Conservation (phyloP, 2,329 filamentous ascomycete genomes). For the Podosphaera aphanis region DNA sequence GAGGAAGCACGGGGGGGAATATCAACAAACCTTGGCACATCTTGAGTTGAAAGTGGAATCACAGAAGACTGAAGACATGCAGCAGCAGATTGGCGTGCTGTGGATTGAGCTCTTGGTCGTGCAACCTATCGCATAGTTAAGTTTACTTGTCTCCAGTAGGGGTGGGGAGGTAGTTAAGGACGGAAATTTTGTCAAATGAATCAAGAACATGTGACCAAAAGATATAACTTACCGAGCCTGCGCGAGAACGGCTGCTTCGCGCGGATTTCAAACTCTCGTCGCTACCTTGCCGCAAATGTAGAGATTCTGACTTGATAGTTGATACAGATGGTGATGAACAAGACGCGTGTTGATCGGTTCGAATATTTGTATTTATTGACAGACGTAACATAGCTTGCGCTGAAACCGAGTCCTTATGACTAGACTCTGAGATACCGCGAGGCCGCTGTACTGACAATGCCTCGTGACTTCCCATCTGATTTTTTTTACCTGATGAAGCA, state of each 20-base stretch:
- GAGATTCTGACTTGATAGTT: slow-evolving; percentile 9
- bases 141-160: not conserved
- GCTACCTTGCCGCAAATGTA: slow-evolving; percentile 26
- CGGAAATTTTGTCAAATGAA: not conserved
- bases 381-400: slow-evolving; percentile 12
- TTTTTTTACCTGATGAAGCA: slow-evolving; percentile 42
- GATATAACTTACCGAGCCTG: slow-evolving; percentile 36
- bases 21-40: slow-evolving; percentile 30
- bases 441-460: slow-evolving; percentile 49
- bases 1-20: slow-evolving; percentile 39
- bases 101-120: not conserved
- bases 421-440: slow-evolving; percentile 8
- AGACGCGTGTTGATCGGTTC: slow-evolving; percentile 15
- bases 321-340: slow-evolving; percentile 15
- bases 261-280: slow-evolving; percentile 39
- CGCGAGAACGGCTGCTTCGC: slow-evolving; percentile 32
- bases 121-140: not conserved
- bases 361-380: slow-evolving; percentile 12
- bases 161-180: not conserved
- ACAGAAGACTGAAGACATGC: not conserved
- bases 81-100: not conserved
- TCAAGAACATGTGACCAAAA: too few relatives aligned
- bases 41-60: slow-evolving; percentile 19
- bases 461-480: slow-evolving; percentile 60
- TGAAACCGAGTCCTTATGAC: slow-evolving; percentile 4